Evolutionary conservation across 73 alveolate species (phyloP).

Genomic region (Paraurostyla sp.): DNA sequence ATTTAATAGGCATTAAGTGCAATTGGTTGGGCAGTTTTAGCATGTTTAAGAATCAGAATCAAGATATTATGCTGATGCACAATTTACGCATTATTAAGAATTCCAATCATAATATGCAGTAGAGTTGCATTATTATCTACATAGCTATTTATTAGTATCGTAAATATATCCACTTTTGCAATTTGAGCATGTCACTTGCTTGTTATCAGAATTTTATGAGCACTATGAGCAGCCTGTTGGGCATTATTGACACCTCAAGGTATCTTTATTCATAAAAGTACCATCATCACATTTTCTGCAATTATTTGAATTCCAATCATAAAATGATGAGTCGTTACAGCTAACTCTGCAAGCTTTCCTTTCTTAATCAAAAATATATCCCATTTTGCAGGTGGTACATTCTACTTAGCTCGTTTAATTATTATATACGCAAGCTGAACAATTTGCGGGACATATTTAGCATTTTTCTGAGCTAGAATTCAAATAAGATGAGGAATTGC

Average conservation of each 20-base stretch:
- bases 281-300: neutral
- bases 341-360: neutral
- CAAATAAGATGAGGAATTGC: neutral
- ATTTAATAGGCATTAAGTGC: neutral
- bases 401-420: neutral
- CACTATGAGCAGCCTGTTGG: slow-evolving; percentile 38
- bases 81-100: neutral
- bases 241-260: slow-evolving; percentile 4
- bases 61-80: neutral
- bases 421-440: slow-evolving; percentile 3
- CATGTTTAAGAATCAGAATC: neutral
- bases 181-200: neutral
- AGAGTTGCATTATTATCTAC: neutral
- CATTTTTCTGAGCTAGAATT: neutral
- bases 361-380: neutral
- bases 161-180: neutral
- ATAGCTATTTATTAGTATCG: neutral
- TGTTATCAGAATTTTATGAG: neutral
- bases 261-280: neutral
- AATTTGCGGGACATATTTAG: neutral
- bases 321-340: slow-evolving; percentile 22
- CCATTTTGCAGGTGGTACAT: slow-evolving; percentile 3
- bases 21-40: slow-evolving; percentile 4
- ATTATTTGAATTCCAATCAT: slow-evolving; percentile 8
- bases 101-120: slow-evolving; percentile 11